Evolutionary conservation across 179 eudicot species (phyloP).

Genomic region (Camellia oleifera): DNA sequence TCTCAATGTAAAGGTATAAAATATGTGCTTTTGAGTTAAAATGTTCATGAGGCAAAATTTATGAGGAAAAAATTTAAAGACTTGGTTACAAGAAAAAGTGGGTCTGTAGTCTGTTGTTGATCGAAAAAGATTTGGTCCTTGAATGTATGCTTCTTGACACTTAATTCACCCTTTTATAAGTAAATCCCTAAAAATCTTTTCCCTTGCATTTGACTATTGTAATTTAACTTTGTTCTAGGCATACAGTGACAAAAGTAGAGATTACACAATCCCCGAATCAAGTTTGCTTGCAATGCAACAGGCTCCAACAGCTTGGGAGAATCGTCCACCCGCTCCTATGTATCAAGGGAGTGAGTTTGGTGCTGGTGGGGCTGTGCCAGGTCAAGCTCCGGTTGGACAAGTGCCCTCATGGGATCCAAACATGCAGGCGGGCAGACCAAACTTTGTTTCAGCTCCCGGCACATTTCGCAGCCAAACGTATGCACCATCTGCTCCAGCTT

Average conservation of each 20-base stretch:
- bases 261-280: slow-evolving; percentile 47
- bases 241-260: slow-evolving; percentile 62
- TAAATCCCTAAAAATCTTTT: neutral
- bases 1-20: slow-evolving; percentile 74
- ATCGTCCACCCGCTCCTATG: slow-evolving; percentile 33
- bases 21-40: slow-evolving; percentile 27
- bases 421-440: slow-evolving; percentile 31
- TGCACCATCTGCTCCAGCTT: slow-evolving; percentile 31
- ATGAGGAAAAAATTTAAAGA: neutral
- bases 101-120: neutral
- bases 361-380: slow-evolving; percentile 5
- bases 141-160: slow-evolving; percentile 32
- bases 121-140: slow-evolving; percentile 16
- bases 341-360: slow-evolving; percentile 31
- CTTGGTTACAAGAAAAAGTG: neutral
- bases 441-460: slow-evolving; percentile 30
- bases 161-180: neutral
- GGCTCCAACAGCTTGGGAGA: slow-evolving; percentile 41
- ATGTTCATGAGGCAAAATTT: slow-evolving; percentile 9
- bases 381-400: neutral
- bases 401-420: slow-evolving; percentile 40
- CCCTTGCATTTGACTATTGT: slow-evolving; percentile 6
- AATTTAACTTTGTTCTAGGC: slow-evolving; percentile 31
- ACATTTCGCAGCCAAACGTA: slow-evolving; percentile 45
- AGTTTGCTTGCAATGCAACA: slow-evolving; percentile 33